A percentile compares a stretch with the other conserved stretches of the same genome.
Conservation (phyloP, 352 stramenopile species). For the Thalassiosira delicatula region DNA sequence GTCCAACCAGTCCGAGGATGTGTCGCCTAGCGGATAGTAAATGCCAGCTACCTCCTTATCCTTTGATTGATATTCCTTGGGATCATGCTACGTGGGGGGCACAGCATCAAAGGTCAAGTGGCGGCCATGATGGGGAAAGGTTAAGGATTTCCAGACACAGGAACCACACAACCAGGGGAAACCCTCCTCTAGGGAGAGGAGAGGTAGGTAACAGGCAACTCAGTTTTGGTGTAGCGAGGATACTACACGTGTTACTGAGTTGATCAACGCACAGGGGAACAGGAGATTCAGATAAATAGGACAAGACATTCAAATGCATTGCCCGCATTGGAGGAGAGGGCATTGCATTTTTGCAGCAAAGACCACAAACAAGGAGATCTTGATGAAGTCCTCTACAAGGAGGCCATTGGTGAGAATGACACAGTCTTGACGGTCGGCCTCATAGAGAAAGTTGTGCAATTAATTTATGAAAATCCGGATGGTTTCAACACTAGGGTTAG, state of each 20-base stretch:
- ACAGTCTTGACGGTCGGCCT: constrained; percentile 11
- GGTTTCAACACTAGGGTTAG: constrained; percentile 18
- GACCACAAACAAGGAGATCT: neutral
- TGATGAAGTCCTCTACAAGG: neutral
- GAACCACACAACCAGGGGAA: neutral
- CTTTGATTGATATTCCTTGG: too few species aligned
- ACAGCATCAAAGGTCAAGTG: neutral
- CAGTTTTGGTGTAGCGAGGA: constrained; percentile 4
- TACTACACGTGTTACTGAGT: constrained; percentile 13
- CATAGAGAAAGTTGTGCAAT: constrained; percentile 1
- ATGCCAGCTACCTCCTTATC: neutral
- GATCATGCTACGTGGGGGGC: too few species aligned
- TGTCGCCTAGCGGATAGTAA: neutral
- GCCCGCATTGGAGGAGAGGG: constrained; percentile 8
- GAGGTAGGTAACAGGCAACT: neutral
- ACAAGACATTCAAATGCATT: constrained; percentile 18
- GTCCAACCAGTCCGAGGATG: too few species aligned
- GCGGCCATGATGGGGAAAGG: neutral
- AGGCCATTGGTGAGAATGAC: constrained; percentile 23
- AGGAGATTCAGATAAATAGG: constrained; percentile 4
- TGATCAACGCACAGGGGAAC: constrained; percentile 39
- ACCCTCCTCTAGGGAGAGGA: neutral
- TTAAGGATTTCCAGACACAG: neutral
- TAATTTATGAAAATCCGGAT: constrained; percentile 40
- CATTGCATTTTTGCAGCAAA: constrained; percentile 1